Evolutionary conservation across 139 green algal genomes (phyloP).

Genomic region (Chlamydomonas schloesseri): DNA sequence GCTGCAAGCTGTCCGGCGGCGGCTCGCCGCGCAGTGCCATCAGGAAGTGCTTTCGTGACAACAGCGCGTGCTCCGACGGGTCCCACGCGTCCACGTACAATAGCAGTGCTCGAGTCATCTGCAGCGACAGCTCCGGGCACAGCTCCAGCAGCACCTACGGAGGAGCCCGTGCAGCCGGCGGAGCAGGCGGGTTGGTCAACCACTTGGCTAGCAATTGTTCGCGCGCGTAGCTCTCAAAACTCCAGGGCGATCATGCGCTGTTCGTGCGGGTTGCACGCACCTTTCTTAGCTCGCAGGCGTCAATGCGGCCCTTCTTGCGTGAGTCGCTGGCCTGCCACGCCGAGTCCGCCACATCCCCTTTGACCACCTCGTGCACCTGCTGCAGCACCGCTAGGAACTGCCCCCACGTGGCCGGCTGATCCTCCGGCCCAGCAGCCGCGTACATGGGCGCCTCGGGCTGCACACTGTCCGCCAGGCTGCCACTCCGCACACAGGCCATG

Average conservation of each 20-base stretch:
- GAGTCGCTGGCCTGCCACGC: conserved; percentile 10
- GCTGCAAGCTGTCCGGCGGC: conserved; percentile 24
- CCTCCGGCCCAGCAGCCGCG: neutral
- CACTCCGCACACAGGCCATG: neutral
- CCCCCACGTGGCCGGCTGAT: neutral
- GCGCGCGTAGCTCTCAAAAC: too few relatives aligned
- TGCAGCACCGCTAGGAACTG: neutral
- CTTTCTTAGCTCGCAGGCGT: conserved; percentile 10
- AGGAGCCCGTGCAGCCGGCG: neutral
- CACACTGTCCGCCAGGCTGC: neutral
- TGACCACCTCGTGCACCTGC: neutral
- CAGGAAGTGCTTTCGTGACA: conserved; percentile 46
- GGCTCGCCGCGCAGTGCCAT: conserved; percentile 30
- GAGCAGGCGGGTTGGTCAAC: too few relatives aligned
- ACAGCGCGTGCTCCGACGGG: conserved; percentile 47
- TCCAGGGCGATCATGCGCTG: too few relatives aligned
- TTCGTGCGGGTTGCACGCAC: too few relatives aligned
- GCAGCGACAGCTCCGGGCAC: neutral
- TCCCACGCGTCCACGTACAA: conserved; percentile 43
- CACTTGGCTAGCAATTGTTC: too few relatives aligned
- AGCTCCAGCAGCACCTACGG: conserved; percentile 24
- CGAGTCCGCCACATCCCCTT: neutral
- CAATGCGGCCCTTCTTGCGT: conserved; percentile 35
- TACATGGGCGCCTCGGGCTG: neutral
- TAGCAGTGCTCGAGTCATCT: conserved; percentile 32